phyloP scores from a whole-genome alignment of 163 green algal genomes.

The Chlamydomonas reinhardtii region DNA sequence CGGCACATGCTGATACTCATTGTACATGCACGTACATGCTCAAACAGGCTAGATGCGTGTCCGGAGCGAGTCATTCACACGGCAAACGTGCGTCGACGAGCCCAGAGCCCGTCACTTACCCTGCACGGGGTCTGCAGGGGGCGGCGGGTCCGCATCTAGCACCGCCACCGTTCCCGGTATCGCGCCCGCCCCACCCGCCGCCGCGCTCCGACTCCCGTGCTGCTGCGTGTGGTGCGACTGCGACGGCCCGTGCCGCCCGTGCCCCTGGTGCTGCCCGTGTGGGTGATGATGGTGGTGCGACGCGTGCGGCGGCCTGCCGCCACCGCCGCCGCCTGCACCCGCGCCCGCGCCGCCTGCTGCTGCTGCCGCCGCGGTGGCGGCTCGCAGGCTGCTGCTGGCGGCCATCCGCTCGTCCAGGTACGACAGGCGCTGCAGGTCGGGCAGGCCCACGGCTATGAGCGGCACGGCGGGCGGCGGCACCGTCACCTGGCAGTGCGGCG shows the following conservation, averaged over 20 bases:
- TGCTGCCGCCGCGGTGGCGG: not conserved
- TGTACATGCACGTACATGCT: too few relatives aligned
- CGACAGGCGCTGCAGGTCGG: conserved; percentile 70
- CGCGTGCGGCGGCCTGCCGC: not conserved
- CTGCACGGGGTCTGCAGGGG: not conserved
- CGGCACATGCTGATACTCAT: too few relatives aligned
- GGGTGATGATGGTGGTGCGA: not conserved
- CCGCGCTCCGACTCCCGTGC: not conserved
- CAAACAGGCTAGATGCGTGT: too few relatives aligned
- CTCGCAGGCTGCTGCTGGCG: conserved; percentile 5
- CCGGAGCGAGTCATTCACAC: too few relatives aligned
- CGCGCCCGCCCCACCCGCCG: too few relatives aligned
- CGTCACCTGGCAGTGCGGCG: conserved; percentile 76
- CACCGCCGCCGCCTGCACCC: too few relatives aligned
- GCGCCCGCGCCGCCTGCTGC: too few relatives aligned
- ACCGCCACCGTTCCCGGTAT: conserved; percentile 31
- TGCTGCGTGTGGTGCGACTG: not conserved
- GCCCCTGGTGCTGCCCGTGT: not conserved
- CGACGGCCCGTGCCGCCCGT: not conserved
- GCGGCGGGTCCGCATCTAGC: conserved; percentile 28
- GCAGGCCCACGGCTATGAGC: conserved; percentile 66
- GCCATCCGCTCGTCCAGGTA: conserved; percentile 46
- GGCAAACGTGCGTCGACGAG: too few relatives aligned
- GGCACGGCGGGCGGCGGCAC: conserved; percentile 49
- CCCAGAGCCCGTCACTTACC: too few relatives aligned